Evolutionary conservation across 2,329 filamentous ascomycete genomes (phyloP).

Genomic region (Cordyceps tenuipes): DNA sequence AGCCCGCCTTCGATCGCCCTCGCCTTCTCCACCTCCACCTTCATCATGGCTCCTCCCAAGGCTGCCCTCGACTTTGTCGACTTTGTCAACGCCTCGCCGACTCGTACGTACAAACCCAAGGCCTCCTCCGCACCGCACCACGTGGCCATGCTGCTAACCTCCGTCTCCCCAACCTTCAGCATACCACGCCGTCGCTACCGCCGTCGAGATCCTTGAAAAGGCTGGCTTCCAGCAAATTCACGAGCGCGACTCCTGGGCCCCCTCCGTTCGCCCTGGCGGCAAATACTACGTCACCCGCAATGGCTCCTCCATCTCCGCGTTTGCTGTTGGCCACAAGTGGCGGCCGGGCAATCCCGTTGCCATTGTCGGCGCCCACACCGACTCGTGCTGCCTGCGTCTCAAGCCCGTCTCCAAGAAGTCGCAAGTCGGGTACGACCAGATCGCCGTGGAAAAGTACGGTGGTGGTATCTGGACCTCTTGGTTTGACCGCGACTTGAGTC

Average conservation of each 20-base stretch:
- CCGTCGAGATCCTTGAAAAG: conserved; percentile 65
- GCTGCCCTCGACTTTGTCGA: conserved; percentile 76
- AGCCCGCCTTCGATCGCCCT: neutral
- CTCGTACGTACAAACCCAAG: conserved; percentile 51
- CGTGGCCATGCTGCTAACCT: conserved; percentile 1
- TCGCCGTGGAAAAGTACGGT: conserved; percentile 94
- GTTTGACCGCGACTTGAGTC: conserved; percentile 91
- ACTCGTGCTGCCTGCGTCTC: conserved; percentile 83
- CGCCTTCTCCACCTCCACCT: conserved; percentile 23
- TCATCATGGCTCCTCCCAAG: conserved; percentile 43
- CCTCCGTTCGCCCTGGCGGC: conserved; percentile 70
- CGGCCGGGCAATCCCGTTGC: conserved; percentile 81
- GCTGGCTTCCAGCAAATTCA: conserved; percentile 83
- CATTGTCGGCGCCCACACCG: conserved; percentile 94
- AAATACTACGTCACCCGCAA: conserved; percentile 97
- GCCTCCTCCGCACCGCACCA: neutral
- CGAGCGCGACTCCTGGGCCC: conserved; percentile 85
- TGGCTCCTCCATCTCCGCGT: conserved; percentile 83
- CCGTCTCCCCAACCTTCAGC: conserved; percentile 42
- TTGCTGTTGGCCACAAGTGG: conserved; percentile 87
- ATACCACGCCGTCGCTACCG: conserved; percentile 83
- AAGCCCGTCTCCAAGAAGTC: conserved; percentile 92
- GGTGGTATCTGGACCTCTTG: conserved; percentile 96
- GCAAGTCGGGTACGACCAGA: conserved; percentile 79
- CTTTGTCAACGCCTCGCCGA: conserved; percentile 91